Evolutionary conservation across 1,139 yeast genomes (phyloP), one percentile per base, ranked within the genome.

Genomic region (Eremothecium sinecaudum): DNA sequence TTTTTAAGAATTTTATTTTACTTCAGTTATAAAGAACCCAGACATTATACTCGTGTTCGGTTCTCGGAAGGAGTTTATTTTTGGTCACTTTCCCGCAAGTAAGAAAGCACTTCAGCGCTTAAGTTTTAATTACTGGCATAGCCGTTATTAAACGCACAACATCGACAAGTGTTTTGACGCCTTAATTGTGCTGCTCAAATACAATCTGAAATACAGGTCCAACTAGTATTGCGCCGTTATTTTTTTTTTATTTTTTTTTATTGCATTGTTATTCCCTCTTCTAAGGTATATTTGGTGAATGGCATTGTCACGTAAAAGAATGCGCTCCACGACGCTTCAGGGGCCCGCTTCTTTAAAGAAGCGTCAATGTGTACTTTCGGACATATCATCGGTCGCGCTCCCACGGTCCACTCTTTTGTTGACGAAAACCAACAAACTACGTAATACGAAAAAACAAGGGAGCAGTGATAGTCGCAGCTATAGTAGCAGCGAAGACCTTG

Each of bases 131-230:
- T 10, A 7, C 9, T 19, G 9, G 21, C n/a, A n/a, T n/a, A n/a
- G n/a, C n/a, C n/a, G n/a, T 9, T 23, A 19, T 10, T 19, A 19
- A 7, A 19, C 10, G 9, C 10, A 19, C 10, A 23, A 9, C 7
- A 11, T 15, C 6, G 30, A 17, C 21, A 27, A 15, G 21, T 27
- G 21, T 33, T 44, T 59, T 58, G 63, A 59, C 62, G 61, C 60
- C 63, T 59, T 59, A 22, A 52, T 51, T 59, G 63, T 42, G 63
- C 62, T 43, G 61, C 46, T 59, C 62, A 46, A 44, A 56, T 53
- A 40, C 32, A 24, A 19, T 15, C 10, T 19, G 9, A 19, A 10
- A 19, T 12, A 23, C 25, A 8, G 7, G 14, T 23, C 11, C 7
- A 9, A 12, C 25, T 13, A n/a, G n/a, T n/a, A n/a, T n/a, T n/a